Percentiles rank a stretch among this genome's conserved stretches.
These are phyloP conservation scores for Penicillium capsulatum DNA, from an alignment of 2,329 filamentous ascomycete species.

Conservation along the genomic window DNA sequence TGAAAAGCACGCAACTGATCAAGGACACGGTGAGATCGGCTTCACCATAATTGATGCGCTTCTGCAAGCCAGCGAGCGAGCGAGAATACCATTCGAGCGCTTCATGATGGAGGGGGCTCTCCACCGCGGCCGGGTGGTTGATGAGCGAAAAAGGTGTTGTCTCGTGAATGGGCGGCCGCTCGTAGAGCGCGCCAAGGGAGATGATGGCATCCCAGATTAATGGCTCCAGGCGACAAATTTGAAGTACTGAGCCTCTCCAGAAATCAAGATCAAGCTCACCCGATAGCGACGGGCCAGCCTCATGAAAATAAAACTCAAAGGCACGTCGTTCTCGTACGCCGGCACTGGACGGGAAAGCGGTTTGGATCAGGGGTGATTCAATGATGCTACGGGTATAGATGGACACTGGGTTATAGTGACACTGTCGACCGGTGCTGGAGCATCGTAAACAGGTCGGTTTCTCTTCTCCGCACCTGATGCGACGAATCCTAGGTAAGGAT, in stretches of 20 bases:
- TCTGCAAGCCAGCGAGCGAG: conserved; percentile 14
- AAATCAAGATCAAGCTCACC: conserved; percentile 26
- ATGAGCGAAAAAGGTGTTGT: conserved; percentile 8
- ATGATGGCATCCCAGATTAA: conserved; percentile 29
- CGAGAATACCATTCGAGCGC: conserved; percentile 20
- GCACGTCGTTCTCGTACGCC: conserved; percentile 24
- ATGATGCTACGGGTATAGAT: background rate
- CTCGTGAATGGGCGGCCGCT: conserved; percentile 19
- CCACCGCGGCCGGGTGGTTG: conserved; percentile 10
- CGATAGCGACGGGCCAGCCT: conserved; percentile 20
- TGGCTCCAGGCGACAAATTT: conserved; percentile 23
- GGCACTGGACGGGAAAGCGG: conserved; percentile 7
- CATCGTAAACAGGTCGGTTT: conserved; percentile 16
- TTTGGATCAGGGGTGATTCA: conserved; percentile 3
- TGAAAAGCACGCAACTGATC: conserved; percentile 20
- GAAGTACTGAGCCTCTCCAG: conserved; percentile 26
- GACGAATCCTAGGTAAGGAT: conserved; percentile 8
- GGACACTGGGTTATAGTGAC: conserved; percentile 8
- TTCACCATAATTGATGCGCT: conserved; percentile 13
- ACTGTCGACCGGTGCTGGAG: conserved; percentile 17
- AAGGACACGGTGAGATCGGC: conserved; percentile 14
- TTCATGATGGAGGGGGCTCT: conserved; percentile 11
- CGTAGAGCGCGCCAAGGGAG: conserved; percentile 26
- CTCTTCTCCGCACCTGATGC: conserved; percentile 17
- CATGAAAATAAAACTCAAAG: conserved; percentile 27